Evolutionary conservation across 495 filamentous ascomycete genomes (phyloP).

Genomic region (Neurospora sp.): DNA sequence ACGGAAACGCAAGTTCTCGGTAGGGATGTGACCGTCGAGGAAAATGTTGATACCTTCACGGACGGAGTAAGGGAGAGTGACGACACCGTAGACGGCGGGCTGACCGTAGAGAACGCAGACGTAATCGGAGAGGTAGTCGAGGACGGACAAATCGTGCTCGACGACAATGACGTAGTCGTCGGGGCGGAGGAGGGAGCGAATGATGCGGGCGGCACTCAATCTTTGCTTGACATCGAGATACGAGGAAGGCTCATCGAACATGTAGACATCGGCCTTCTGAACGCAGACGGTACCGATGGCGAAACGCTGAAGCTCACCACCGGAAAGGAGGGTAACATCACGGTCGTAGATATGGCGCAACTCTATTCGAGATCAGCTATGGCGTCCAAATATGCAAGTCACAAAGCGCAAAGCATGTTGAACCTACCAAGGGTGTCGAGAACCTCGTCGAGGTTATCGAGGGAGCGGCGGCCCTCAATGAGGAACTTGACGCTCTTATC

Average conservation of each 20-base stretch:
- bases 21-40: constrained; percentile 93
- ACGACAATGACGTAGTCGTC: constrained; percentile 97
- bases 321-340: constrained; percentile 80
- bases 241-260: constrained; percentile 98
- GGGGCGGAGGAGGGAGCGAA: constrained; percentile 75
- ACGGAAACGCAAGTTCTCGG: constrained; percentile 96
- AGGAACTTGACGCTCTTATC: constrained; percentile 68
- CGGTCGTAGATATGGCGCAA: constrained; percentile 77
- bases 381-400: constrained; percentile 6
- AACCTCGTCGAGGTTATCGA: constrained; percentile 78
- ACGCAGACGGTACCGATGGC: constrained; percentile 93
- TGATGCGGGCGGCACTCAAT: constrained; percentile 82
- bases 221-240: constrained; percentile 98
- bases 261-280: constrained; percentile 94
- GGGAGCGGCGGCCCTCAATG: constrained; percentile 59
- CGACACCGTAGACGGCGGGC: constrained; percentile 94
- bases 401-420: constrained; percentile 25
- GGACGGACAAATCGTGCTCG: constrained; percentile 95
- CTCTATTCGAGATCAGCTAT: constrained; percentile 40
- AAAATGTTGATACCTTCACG: constrained; percentile 99
- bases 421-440: constrained; percentile 57
- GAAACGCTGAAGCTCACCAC: constrained; percentile 95
- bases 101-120: constrained; percentile 94
- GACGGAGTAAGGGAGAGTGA: constrained; percentile 91
- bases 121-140: constrained; percentile 97